A percentile compares a stretch with the other conserved stretches of the same genome.
phyloP scores from a whole-genome alignment of 768 basidiomycete genomes.

The Saitozyma sp. region DNA sequence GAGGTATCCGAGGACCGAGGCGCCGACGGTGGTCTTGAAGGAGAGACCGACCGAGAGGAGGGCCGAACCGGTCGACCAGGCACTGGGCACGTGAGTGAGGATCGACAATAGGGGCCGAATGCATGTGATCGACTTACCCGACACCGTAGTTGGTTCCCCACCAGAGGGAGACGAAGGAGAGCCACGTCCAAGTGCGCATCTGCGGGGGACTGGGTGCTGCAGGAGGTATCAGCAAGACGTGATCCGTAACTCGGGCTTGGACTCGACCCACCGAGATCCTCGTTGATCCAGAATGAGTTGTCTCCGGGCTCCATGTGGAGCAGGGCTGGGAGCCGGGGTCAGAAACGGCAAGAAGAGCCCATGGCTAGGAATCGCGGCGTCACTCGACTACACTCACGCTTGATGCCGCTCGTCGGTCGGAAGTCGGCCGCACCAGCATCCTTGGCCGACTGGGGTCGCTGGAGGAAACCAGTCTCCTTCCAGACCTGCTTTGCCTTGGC shows the following conservation, averaged over 20 bases:
- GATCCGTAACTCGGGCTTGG: no score
- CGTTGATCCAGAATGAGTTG: no score
- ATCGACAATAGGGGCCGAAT: no score
- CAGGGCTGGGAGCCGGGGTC: not conserved
- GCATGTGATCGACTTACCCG: not conserved
- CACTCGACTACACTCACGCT: not conserved
- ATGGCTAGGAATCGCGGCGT: no score
- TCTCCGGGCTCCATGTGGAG: no score
- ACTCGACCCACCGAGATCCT: no score
- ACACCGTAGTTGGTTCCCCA: slow-evolving; percentile 8
- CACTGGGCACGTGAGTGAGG: not conserved
- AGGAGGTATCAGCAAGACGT: no score
- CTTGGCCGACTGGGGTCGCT: not conserved
- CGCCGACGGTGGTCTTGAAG: not conserved
- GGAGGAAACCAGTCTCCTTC: no score
- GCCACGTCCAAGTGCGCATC: slow-evolving; percentile 10
- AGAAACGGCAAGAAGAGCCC: no score
- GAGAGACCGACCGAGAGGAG: slow-evolving; percentile 6
- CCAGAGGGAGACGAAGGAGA: slow-evolving; percentile 6
- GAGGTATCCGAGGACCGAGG: not conserved
- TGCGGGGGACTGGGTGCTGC: no score
- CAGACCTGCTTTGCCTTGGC: no score
- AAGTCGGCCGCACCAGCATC: slow-evolving; percentile 13
- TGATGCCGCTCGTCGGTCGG: slow-evolving; percentile 1
- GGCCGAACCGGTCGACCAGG: slow-evolving; percentile 15